phyloP scores from a whole-genome alignment of 805 yeast species.

The Candida cerambycidarum region DNA sequence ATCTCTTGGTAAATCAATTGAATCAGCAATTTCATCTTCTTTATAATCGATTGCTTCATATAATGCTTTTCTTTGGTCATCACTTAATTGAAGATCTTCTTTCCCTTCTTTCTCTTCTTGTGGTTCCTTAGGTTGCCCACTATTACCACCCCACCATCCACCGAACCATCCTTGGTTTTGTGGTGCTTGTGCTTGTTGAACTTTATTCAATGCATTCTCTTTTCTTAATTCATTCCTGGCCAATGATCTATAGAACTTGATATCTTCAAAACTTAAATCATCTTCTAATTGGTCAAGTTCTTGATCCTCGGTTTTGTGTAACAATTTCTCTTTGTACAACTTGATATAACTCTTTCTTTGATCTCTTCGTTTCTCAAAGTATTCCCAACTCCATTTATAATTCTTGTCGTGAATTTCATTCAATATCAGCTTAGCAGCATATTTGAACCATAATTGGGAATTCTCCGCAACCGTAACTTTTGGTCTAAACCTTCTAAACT shows the following conservation, averaged over 20 bases:
- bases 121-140: conserved; percentile 5
- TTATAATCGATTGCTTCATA: conserved; percentile 93
- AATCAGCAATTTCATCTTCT: conserved; percentile 54
- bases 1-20: conserved; percentile 71
- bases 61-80: conserved; percentile 84
- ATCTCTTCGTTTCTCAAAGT: conserved; percentile 67
- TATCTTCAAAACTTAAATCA: conserved; percentile 68
- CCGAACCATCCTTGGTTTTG: conserved; percentile 61
- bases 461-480: conserved; percentile 49
- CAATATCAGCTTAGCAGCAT: conserved; percentile 73
- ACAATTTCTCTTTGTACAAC: conserved; percentile 65
- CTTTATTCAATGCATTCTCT: conserved; percentile 37
- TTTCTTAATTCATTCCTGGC: conserved; percentile 67
- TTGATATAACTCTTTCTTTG: conserved; percentile 65
- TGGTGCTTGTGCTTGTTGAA: conserved; percentile 15
- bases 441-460: conserved; percentile 80
- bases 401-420: conserved; percentile 80
- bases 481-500: conserved; percentile 74
- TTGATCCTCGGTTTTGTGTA: conserved; percentile 30
- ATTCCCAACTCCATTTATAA: conserved; percentile 87
- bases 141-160: conserved; percentile 57
- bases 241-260: conserved; percentile 79
- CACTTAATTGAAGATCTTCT: conserved; percentile 52
- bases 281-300: conserved; percentile 54
- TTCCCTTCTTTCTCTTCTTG: conserved; percentile 29